Percentiles rank a stretch among this genome's conserved stretches.
Conservation (phyloP, 1,139 yeast species). For the Kodamaea alishanica region DNA sequence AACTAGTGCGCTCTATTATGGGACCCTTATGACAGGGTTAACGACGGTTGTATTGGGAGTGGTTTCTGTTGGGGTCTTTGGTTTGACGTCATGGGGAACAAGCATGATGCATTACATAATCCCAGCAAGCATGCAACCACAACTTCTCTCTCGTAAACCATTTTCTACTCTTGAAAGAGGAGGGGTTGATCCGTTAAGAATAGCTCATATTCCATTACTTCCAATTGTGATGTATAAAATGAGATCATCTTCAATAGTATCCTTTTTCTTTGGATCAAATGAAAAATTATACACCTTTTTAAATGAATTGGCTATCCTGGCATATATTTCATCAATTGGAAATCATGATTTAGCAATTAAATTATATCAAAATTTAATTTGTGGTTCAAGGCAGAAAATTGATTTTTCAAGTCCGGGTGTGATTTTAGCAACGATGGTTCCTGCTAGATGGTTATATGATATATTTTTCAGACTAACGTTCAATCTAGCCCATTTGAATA, state of each 20-base stretch:
- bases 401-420: constrained; percentile 30
- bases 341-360: constrained; percentile 25
- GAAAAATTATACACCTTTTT: constrained; percentile 20
- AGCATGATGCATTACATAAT: constrained; percentile 38
- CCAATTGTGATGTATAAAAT: constrained; percentile 41
- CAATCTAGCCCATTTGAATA: constrained; percentile 42
- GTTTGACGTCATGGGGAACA: constrained; percentile 39
- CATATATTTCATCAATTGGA: constrained; percentile 40
- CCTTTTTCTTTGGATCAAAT: constrained; percentile 22
- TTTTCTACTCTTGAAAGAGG: constrained; percentile 26
- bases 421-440: constrained; percentile 35
- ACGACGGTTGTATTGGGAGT: constrained; percentile 43
- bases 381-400: constrained; percentile 15
- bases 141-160: no score
- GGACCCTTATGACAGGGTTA: constrained; percentile 35
- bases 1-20: constrained; percentile 26
- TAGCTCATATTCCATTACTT: constrained; percentile 38
- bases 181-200: constrained; percentile 37
- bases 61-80: constrained; percentile 41
- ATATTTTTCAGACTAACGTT: constrained; percentile 37
- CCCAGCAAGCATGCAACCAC: constrained; percentile 27
- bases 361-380: neutral
- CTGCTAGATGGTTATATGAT: constrained; percentile 38
- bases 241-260: constrained; percentile 35
- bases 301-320: constrained; percentile 35